Evolutionary conservation across 345 rosid genomes (phyloP).

Genomic region (Excoecaria agallocha): DNA sequence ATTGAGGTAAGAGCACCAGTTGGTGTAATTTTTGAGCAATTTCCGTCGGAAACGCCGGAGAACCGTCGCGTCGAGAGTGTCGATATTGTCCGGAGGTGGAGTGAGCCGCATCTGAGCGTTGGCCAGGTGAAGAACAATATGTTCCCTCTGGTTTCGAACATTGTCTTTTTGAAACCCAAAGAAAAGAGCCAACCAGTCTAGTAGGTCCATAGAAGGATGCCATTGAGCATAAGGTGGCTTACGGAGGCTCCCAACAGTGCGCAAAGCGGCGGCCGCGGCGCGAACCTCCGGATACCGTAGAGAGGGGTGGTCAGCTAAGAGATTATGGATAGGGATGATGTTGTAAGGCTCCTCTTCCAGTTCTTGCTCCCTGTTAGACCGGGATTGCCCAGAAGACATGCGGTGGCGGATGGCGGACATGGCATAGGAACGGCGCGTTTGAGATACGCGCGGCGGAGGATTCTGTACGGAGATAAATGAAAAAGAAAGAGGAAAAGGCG

Average conservation of each 20-base stretch:
- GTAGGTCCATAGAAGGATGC: constrained; percentile 73
- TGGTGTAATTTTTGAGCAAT: constrained; percentile 66
- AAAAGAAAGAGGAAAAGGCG: neutral
- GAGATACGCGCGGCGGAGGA: neutral
- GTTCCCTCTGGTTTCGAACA: constrained; percentile 93
- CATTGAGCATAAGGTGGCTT: constrained; percentile 69
- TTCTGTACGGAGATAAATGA: neutral
- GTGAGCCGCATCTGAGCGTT: constrained; percentile 96
- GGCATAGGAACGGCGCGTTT: constrained; percentile 1
- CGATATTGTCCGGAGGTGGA: constrained; percentile 88
- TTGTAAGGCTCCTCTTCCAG: constrained; percentile 60
- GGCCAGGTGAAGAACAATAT: constrained; percentile 84
- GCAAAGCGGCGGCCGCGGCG: constrained; percentile 85
- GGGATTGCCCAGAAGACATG: constrained; percentile 27
- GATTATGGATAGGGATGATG: constrained; percentile 88
- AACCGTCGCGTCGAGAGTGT: constrained; percentile 65
- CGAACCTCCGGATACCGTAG: constrained; percentile 90
- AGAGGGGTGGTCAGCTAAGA: constrained; percentile 92
- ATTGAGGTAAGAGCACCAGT: constrained; percentile 84
- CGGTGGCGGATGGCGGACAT: constrained; percentile 41
- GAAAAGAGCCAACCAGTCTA: constrained; percentile 85
- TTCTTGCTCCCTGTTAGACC: constrained; percentile 24
- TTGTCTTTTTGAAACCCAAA: constrained; percentile 81
- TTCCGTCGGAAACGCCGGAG: constrained; percentile 70
- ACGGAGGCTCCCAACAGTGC: constrained; percentile 76